These are phyloP conservation scores for Alternaria infectoria DNA, from an alignment of 2,329 filamentous ascomycete species.

Conservation along the genomic window DNA sequence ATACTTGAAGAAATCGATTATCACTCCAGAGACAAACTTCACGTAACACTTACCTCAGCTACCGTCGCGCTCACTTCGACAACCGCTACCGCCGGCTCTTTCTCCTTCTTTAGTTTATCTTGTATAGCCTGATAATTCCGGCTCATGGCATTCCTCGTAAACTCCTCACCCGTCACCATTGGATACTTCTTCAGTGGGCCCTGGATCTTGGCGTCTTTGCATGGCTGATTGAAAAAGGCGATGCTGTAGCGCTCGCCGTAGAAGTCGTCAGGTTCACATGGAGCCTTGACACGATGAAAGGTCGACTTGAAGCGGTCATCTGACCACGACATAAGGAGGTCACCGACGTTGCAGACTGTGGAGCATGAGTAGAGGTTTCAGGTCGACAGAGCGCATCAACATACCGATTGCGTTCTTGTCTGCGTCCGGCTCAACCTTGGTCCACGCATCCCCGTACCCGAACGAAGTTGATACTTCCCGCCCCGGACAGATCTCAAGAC, in stretches of 20 bases:
- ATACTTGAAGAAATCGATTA: neutral
- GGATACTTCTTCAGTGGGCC: slow-evolving; percentile 68
- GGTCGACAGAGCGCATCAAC: neutral
- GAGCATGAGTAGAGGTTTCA: slow-evolving; percentile 22
- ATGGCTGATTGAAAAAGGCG: slow-evolving; percentile 71
- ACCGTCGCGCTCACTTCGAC: neutral
- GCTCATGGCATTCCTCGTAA: slow-evolving; percentile 63
- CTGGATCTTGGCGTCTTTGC: slow-evolving; percentile 64
- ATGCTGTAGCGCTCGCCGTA: slow-evolving; percentile 69
- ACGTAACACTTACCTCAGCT: neutral
- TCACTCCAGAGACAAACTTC: neutral
- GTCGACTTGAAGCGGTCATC: slow-evolving; percentile 73
- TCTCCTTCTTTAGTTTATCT: slow-evolving; percentile 52
- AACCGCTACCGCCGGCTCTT: neutral
- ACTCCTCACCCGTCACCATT: slow-evolving; percentile 65
- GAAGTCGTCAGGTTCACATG: slow-evolving; percentile 60
- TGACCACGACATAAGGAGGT: slow-evolving; percentile 70
- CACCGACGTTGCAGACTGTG: slow-evolving; percentile 71
- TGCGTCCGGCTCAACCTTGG: slow-evolving; percentile 58
- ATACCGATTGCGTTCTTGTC: slow-evolving; percentile 25
- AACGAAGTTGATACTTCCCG: slow-evolving; percentile 66
- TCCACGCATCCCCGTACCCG: slow-evolving; percentile 67
- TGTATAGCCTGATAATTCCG: slow-evolving; percentile 62
- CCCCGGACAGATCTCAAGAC: slow-evolving; percentile 70
- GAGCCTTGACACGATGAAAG: slow-evolving; percentile 69